A percentile compares a stretch with the other conserved stretches of the same genome.
Evolutionary conservation across 2,329 filamentous ascomycete species (phyloP).

Genomic region (Ploettnerulaceae sp.): DNA sequence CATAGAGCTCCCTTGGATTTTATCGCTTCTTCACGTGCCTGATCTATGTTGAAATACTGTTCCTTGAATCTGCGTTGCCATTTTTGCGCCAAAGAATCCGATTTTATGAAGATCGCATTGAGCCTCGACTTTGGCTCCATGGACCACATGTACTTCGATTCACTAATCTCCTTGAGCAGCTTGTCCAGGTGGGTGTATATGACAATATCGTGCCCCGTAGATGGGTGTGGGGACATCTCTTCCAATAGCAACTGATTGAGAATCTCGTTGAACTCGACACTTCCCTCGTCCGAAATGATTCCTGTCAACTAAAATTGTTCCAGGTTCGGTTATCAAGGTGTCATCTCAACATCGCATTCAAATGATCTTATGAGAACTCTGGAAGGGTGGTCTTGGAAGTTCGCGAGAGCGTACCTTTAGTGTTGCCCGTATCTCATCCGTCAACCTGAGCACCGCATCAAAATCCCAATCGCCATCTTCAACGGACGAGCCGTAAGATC

Average conservation of each 20-base stretch:
- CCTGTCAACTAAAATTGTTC: not conserved
- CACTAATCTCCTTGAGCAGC: slow-evolving; percentile 19
- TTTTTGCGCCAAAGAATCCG: slow-evolving; percentile 12
- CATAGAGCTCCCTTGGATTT: slow-evolving; percentile 14
- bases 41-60: slow-evolving; percentile 21
- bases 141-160: not conserved
- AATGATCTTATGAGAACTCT: no score
- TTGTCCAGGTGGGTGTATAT: slow-evolving; percentile 18
- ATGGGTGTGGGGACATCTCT: not conserved
- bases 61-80: slow-evolving; percentile 23
- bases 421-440: slow-evolving; percentile 8
- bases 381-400: not conserved
- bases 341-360: no score
- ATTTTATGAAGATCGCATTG: slow-evolving; percentile 6
- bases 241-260: not conserved
- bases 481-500: not conserved
- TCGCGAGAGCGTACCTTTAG: not conserved
- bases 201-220: slow-evolving; percentile 13
- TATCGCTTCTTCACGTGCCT: slow-evolving; percentile 19
- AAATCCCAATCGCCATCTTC: slow-evolving; percentile 10
- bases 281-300: not conserved
- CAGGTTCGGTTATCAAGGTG: not conserved
- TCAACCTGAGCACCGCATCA: slow-evolving; percentile 3
- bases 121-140: not conserved
- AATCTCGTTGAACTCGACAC: not conserved